Evolutionary conservation across 2,329 filamentous ascomycete species (phyloP).

Genomic region (Ramularia endophylla): DNA sequence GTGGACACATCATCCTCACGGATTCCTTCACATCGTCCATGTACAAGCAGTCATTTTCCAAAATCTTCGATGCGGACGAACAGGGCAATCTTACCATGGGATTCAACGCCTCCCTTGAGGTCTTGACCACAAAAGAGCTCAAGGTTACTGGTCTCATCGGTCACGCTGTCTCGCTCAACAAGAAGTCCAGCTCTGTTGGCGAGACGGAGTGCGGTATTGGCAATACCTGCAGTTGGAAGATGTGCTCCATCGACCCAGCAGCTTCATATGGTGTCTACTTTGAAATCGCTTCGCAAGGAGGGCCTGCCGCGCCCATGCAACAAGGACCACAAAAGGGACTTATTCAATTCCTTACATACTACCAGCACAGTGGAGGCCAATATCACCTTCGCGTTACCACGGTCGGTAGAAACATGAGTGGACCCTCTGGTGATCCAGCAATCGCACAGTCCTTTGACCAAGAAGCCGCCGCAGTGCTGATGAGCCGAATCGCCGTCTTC

Average conservation of each 20-base stretch:
- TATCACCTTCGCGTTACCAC: slow-evolving; percentile 96
- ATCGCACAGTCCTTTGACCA: slow-evolving; percentile 98
- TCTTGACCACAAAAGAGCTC: slow-evolving; percentile 93
- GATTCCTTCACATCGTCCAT: slow-evolving; percentile 99
- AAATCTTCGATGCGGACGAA: slow-evolving; percentile 94
- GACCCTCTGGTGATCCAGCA: slow-evolving; percentile 87
- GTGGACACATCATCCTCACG: slow-evolving; percentile 95
- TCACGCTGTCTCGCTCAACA: slow-evolving; percentile 93
- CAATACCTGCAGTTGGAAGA: slow-evolving; percentile 99
- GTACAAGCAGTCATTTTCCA: slow-evolving; percentile 98
- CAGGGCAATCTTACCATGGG: slow-evolving; percentile 96
- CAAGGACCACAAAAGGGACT: slow-evolving; percentile 86
- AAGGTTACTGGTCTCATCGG: slow-evolving; percentile 98
- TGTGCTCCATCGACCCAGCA: slow-evolving; percentile 94
- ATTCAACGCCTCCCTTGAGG: slow-evolving; percentile 94
- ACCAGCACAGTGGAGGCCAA: slow-evolving; percentile 93
- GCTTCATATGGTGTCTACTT: slow-evolving; percentile 97
- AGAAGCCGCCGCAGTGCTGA: slow-evolving; percentile 92
- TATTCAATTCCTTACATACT: slow-evolving; percentile 98
- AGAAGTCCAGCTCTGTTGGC: slow-evolving; percentile 93
- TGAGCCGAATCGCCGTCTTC: slow-evolving; percentile 99
- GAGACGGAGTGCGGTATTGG: slow-evolving; percentile 98
- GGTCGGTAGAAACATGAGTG: slow-evolving; percentile 82
- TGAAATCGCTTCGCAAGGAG: slow-evolving; percentile 91
- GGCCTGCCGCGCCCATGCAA: slow-evolving; percentile 67